phyloP scores from a whole-genome alignment of 2,329 filamentous ascomycete species.

The Zymoseptoria tritici region DNA sequence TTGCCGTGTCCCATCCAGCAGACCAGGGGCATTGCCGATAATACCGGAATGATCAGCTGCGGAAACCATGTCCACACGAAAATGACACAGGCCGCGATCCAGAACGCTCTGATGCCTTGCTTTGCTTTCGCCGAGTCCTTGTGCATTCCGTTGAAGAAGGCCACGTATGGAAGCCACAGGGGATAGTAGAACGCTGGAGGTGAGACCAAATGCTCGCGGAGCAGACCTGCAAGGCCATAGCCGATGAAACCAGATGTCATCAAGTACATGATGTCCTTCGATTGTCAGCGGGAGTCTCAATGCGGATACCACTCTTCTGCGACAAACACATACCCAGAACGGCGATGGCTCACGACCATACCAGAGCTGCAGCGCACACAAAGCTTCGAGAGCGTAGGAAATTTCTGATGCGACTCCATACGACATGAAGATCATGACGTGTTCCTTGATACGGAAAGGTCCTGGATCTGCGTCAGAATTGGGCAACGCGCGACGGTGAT shows the following conservation, averaged over 20 bases:
- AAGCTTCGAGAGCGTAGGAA: constrained; percentile 9
- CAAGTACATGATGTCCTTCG: constrained; percentile 11
- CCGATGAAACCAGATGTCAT: constrained; percentile 43
- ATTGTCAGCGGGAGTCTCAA: neutral
- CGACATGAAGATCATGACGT: constrained; percentile 29
- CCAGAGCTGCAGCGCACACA: constrained; percentile 12
- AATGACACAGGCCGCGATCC: constrained; percentile 8
- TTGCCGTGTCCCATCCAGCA: constrained; percentile 30
- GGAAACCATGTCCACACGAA: constrained; percentile 31
- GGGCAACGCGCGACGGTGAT: neutral
- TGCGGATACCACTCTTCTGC: neutral
- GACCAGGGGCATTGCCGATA: constrained; percentile 23
- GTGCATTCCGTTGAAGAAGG: constrained; percentile 15
- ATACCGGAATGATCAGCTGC: constrained; percentile 26
- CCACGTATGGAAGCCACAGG: constrained; percentile 6
- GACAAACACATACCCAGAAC: neutral
- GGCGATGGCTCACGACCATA: constrained; percentile 9
- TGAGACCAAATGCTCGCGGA: constrained; percentile 70
- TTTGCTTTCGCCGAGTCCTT: constrained; percentile 9
- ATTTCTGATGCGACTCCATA: constrained; percentile 23
- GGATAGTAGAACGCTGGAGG: constrained; percentile 89
- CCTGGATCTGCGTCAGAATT: constrained; percentile 4
- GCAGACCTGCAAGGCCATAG: constrained; percentile 76
- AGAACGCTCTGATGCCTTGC: constrained; percentile 8
- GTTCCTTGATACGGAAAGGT: constrained; percentile 31